A percentile compares a stretch with the other conserved stretches of the same genome.
These are phyloP conservation scores for Xylaria hypoxylon DNA, from an alignment of 2,329 filamentous ascomycete species.

Conservation along the genomic window DNA sequence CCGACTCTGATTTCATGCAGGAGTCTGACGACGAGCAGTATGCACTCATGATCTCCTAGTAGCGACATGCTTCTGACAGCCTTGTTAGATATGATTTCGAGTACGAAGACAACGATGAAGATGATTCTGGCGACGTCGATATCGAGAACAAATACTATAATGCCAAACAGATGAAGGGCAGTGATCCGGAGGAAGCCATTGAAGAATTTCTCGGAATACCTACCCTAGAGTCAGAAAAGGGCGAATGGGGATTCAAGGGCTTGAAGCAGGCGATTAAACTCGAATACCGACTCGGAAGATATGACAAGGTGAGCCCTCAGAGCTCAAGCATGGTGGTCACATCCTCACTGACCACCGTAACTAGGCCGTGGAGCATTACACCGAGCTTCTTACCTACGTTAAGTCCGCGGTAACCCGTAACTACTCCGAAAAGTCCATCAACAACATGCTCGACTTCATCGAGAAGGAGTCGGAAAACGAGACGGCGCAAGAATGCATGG, in stretches of 20 bases:
- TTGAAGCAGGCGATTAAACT: conserved; percentile 98
- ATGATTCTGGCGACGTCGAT: conserved; percentile 87
- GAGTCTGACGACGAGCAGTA: conserved; percentile 90
- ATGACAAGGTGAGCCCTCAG: conserved; percentile 73
- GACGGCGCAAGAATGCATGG: conserved; percentile 82
- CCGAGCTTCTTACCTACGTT: conserved; percentile 95
- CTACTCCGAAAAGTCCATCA: conserved; percentile 99
- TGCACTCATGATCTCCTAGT: conserved; percentile 9
- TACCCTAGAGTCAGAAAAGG: conserved; percentile 86
- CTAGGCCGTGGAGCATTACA: conserved; percentile 91
- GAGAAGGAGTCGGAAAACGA: conserved; percentile 84
- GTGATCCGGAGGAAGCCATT: conserved; percentile 88
- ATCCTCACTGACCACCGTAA: conserved; percentile 42
- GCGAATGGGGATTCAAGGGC: conserved; percentile 98
- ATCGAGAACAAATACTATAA: conserved; percentile 99
- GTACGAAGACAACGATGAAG: conserved; percentile 92
- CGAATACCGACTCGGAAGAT: conserved; percentile 91
- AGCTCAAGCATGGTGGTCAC: conserved; percentile 3
- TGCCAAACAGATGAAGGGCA: conserved; percentile 93
- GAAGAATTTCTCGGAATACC: conserved; percentile 93
- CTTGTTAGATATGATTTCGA: conserved; percentile 88
- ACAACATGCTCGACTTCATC: conserved; percentile 98
- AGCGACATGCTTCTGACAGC: background rate
- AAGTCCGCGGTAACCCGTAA: conserved; percentile 97
- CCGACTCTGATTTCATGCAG: conserved; percentile 94